Percentiles rank a stretch among this genome's conserved stretches.
Evolutionary conservation across 2,329 filamentous ascomycete species (phyloP).

Genomic region (Lasiodiplodia hormozganensis): DNA sequence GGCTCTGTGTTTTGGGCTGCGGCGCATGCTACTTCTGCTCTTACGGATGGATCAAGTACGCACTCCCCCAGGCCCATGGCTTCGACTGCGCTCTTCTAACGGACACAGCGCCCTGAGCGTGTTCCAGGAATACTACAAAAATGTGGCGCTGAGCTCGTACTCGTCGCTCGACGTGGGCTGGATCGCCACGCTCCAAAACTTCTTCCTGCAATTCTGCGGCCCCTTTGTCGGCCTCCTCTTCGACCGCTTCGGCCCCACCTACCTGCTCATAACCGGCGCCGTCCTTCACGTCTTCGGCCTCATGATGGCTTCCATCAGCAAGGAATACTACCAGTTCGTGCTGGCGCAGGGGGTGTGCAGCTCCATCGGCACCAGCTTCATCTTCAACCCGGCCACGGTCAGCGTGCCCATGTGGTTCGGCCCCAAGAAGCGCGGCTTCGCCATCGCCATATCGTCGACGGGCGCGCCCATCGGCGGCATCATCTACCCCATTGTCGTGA

Average conservation of each 20-base stretch:
- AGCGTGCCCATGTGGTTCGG: constrained; percentile 55
- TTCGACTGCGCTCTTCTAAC: not conserved
- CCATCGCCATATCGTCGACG: constrained; percentile 34
- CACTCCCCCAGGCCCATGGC: not conserved
- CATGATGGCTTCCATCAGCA: constrained; percentile 67
- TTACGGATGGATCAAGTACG: constrained; percentile 3
- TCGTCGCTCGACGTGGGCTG: constrained; percentile 52
- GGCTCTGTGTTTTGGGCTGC: constrained; percentile 49
- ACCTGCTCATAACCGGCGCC: constrained; percentile 40
- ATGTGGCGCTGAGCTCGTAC: constrained; percentile 48
- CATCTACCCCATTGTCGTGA: constrained; percentile 61
- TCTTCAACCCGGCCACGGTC: constrained; percentile 56
- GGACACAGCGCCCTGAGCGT: constrained; percentile 49
- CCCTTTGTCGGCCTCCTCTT: constrained; percentile 68
- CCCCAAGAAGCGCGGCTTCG: not conserved
- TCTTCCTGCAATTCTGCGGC: constrained; percentile 59
- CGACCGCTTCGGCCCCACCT: constrained; percentile 66
- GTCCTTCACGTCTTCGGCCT: constrained; percentile 58
- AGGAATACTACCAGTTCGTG: constrained; percentile 61
- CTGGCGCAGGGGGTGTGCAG: constrained; percentile 61
- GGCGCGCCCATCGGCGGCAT: constrained; percentile 61
- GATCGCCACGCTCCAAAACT: constrained; percentile 54
- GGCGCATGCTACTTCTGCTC: constrained; percentile 30
- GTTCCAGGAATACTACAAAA: constrained; percentile 56
- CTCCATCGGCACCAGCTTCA: constrained; percentile 56